These are phyloP conservation scores for Choiromyces venosus DNA, from an alignment of 495 filamentous ascomycete species.

Conservation along the genomic window DNA sequence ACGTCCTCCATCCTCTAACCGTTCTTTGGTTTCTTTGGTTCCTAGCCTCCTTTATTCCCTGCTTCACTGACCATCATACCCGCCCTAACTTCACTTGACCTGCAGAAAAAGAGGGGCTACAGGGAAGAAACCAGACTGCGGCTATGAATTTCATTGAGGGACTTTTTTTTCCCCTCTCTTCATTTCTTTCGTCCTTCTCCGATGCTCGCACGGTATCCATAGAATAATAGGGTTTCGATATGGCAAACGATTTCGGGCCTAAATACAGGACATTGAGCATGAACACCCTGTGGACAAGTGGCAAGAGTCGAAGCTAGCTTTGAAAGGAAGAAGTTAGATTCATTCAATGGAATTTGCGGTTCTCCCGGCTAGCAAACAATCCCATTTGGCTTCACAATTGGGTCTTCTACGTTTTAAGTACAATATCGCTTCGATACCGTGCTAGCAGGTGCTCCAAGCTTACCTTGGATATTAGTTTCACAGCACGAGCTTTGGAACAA, in stretches of 20 bases:
- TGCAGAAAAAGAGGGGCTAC: background rate
- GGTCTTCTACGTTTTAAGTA: background rate
- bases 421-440: background rate
- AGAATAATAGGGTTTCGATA: background rate
- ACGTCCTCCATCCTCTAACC: background rate
- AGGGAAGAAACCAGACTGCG: background rate
- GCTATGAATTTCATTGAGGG: background rate
- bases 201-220: background rate
- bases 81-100: background rate
- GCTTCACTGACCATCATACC: background rate
- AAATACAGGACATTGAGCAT: background rate
- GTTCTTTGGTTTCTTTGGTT: background rate
- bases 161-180: background rate
- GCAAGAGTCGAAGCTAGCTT: background rate
- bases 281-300: background rate
- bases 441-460: background rate
- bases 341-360: background rate
- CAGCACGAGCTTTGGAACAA: background rate
- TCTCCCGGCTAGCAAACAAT: background rate
- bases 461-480: background rate
- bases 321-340: background rate
- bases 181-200: background rate
- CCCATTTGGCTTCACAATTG: background rate
- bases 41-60: constrained; percentile 12
- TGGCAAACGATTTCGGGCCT: background rate